Conservation (phyloP, 352 stramenopile species). For the Phytophthora agathidicida region DNA sequence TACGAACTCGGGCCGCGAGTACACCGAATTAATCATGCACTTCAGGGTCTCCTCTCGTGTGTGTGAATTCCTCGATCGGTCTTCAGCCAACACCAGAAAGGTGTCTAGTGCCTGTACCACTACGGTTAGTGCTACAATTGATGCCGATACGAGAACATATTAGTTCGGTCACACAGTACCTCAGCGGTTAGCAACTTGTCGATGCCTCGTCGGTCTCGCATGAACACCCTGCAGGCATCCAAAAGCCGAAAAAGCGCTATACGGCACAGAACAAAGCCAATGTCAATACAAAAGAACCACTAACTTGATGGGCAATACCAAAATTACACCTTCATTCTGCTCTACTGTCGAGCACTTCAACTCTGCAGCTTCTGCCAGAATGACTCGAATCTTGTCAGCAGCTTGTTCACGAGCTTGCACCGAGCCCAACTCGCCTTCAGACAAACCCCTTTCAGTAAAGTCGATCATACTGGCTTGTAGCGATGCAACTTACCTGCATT, state of each 20-base stretch:
- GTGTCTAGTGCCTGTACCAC: conserved; percentile 37
- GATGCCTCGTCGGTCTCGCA: conserved; percentile 72
- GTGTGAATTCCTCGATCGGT: conserved; percentile 3
- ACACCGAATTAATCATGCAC: conserved; percentile 74
- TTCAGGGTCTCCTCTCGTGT: conserved; percentile 65
- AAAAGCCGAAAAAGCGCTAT: conserved; percentile 35
- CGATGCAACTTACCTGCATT: conserved; percentile 31
- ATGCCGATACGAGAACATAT: no score
- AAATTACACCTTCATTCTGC: conserved; percentile 38
- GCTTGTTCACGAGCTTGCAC: conserved; percentile 23
- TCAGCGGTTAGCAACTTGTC: conserved; percentile 53
- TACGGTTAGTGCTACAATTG: not conserved
- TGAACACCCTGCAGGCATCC: conserved; percentile 55
- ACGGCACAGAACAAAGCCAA: not conserved
- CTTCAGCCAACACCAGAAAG: conserved; percentile 39
- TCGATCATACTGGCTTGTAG: no score
- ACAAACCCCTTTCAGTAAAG: not conserved
- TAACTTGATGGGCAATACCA: no score
- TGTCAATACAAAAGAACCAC: not conserved
- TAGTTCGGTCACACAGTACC: conserved; percentile 35
- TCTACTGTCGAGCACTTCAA: conserved; percentile 8
- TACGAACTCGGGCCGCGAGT: conserved; percentile 64
- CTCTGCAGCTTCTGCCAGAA: conserved; percentile 11
- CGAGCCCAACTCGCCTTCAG: conserved; percentile 22
- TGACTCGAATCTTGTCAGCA: conserved; percentile 8